phyloP scores from a whole-genome alignment of 129 eudicot genomes.

The Smallanthus sonchifolius region DNA sequence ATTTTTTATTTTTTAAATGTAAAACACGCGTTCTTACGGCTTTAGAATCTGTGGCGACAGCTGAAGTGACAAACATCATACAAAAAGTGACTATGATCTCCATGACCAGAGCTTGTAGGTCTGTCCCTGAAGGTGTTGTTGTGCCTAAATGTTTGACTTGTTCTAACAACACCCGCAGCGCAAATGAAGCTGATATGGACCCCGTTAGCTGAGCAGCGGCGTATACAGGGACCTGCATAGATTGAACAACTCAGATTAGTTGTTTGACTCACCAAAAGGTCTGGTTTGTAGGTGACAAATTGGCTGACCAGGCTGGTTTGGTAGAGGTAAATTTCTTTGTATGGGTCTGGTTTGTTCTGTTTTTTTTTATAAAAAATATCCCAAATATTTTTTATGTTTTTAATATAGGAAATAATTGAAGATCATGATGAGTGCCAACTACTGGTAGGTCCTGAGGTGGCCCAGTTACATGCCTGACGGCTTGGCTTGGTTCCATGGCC shows the following conservation, averaged over 20 bases:
- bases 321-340: too few species aligned
- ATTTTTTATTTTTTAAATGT: not conserved
- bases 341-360: too few species aligned
- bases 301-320: too few species aligned
- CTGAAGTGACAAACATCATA: conserved; percentile 87
- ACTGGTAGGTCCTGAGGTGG: conserved; percentile 5
- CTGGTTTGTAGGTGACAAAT: not conserved
- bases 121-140: conserved; percentile 73
- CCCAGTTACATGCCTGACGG: not conserved
- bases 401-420: too few species aligned
- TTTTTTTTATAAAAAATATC: too few species aligned
- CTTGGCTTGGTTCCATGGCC: not conserved
- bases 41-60: conserved; percentile 68
- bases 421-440: not conserved
- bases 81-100: conserved; percentile 75
- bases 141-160: conserved; percentile 61
- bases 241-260: not conserved
- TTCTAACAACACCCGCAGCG: conserved; percentile 47
- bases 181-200: conserved; percentile 57
- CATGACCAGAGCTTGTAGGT: conserved; percentile 66
- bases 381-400: too few species aligned
- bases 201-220: conserved; percentile 71
- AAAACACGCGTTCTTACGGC: conserved; percentile 2
- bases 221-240: conserved; percentile 59
- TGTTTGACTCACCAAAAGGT: not conserved